Conservation (phyloP, 202 grass and related monocot species). For the Hordeum pubiflorum region DNA sequence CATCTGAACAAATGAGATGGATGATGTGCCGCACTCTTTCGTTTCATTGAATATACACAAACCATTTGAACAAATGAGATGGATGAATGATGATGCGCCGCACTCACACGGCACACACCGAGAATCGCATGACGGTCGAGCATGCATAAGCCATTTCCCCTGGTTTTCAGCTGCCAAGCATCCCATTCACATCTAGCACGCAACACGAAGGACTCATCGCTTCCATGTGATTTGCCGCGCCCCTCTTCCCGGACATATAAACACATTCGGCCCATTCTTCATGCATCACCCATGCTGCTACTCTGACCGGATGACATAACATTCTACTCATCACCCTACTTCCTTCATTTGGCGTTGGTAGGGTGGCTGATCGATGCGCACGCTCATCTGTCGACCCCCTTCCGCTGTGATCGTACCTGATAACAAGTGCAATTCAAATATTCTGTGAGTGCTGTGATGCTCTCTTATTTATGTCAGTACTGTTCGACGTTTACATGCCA, state of each 20-base stretch:
- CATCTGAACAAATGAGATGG: too few relatives aligned
- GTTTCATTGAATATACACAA: too few relatives aligned
- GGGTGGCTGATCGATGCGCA: not conserved
- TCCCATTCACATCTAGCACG: not conserved
- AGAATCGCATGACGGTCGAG: constrained; percentile 18
- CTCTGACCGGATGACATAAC: not conserved
- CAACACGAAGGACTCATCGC: constrained; percentile 7
- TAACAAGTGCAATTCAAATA: not conserved
- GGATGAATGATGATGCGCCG: too few relatives aligned
- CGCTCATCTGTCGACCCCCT: not conserved
- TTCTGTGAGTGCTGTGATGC: not conserved
- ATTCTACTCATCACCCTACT: not conserved
- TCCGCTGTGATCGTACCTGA: not conserved
- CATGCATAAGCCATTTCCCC: constrained; percentile 38
- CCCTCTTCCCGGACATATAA: not conserved
- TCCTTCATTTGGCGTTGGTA: not conserved
- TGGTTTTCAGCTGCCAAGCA: constrained; percentile 38
- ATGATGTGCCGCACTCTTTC: too few relatives aligned
- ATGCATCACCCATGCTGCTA: not conserved
- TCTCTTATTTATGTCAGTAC: not conserved
- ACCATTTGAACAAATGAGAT: too few relatives aligned
- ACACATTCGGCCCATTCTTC: too few relatives aligned
- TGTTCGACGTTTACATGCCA: not conserved
- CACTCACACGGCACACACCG: not conserved
- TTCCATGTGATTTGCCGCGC: constrained; percentile 24